Base-by-base conservation (phyloP, 2,329 filamentous ascomycete genomes). In the Didymella pinodella region DNA sequence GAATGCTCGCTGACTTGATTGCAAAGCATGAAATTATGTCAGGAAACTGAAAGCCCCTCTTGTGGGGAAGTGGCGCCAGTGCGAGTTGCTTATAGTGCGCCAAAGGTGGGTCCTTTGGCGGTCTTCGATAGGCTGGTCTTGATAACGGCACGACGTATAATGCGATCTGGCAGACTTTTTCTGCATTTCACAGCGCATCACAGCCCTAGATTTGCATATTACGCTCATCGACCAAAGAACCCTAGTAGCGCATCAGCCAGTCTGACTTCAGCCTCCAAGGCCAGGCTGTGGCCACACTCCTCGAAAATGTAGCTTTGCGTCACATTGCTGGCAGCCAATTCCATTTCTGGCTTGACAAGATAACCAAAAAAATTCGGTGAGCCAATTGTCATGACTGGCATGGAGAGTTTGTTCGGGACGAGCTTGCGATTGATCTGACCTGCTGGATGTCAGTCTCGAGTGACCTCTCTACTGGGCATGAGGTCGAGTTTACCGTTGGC, bases 321-420 rank as follows among this genome's bases (percentile, higher is more conserved):
- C 1, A 38, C 69, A 12, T 69, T 64, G 18, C 68, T 64, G 2
- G 70, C 73, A 40, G 74, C 70, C 60, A 68, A 69, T 25, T 64
- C 47, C 41, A 73, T 72, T 50, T 68, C 65, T 43, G 73, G 67
- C 51, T 70, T 67, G 4, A 77, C 75, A 16, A 66, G 65, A 6
- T 67, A 67, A 1, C 72, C 74, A 47, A 77, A 76, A 56, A 76
- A 75, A 18, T 76, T 73, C 2, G 75, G 73, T 11, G 74, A 74
- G 4, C 73, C 75, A 31, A 76, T 69, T 0, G 72, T 75, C 68
- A 76, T 71, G 6, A 75, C 65, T 0, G 73, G 72, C 10, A 72
- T 65, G 16, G 66, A 66, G 22, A 75, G 54, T 56, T 72, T 73
- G 38, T 59, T 62, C 47, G 71, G 68, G 16, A 68, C 67, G 16